Evolutionary conservation across 2,329 filamentous ascomycete species (phyloP).

Genomic region (Hymenoscyphus scutula): DNA sequence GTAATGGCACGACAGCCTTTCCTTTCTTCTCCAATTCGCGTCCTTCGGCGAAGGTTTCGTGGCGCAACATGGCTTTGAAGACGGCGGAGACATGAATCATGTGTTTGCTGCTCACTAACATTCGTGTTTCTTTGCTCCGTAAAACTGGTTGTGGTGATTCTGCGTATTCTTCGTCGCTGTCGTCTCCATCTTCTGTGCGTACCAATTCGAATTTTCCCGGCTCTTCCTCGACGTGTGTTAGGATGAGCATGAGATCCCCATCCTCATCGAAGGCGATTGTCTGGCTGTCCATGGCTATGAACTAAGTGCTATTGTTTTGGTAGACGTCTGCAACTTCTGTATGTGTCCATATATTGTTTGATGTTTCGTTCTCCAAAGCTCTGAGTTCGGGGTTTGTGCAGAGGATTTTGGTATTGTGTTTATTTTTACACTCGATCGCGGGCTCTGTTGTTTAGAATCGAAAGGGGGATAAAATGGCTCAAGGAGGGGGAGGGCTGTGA

Average conservation of each 20-base stretch:
- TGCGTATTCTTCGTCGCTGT: neutral
- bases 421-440: neutral
- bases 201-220: neutral
- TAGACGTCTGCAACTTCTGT: neutral
- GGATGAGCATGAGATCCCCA: conserved; percentile 8
- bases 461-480: neutral
- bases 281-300: conserved; percentile 3
- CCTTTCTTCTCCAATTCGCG: conserved; percentile 28
- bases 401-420: neutral
- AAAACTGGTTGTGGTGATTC: neutral
- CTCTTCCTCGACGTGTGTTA: conserved; percentile 2
- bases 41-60: conserved; percentile 25
- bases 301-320: neutral
- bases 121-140: conserved; percentile 9
- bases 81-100: conserved; percentile 29
- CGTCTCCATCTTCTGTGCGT: neutral
- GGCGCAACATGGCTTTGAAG: conserved; percentile 29
- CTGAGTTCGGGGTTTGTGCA: neutral
- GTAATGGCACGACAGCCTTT: conserved; percentile 34
- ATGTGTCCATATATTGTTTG: neutral
- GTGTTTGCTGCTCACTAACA: conserved; percentile 23
- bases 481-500: conserved; percentile 1
- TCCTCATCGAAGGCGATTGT: conserved; percentile 4
- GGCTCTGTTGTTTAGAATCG: neutral
- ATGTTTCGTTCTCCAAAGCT: neutral